Evolutionary conservation across 129 eudicot species (phyloP).

Genomic region (Helichrysum umbraculigerum): DNA sequence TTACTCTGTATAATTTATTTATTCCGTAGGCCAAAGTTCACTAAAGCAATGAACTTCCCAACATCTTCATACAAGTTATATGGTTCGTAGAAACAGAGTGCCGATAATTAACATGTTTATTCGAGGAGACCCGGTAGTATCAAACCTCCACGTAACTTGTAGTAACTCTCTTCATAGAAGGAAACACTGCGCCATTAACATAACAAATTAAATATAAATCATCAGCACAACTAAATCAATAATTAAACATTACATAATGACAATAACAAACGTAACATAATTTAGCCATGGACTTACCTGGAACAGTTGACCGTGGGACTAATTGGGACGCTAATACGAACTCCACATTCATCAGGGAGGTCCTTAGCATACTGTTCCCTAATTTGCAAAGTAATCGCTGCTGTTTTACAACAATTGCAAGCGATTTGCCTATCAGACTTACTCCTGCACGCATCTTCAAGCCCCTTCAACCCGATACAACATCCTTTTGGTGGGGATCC

Average conservation of each 20-base stretch:
- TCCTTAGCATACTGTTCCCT: slow-evolving; percentile 5
- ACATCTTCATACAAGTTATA: no score
- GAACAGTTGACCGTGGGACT: slow-evolving; percentile 35
- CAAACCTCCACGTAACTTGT: slow-evolving; percentile 7
- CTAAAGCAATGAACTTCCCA: not conserved
- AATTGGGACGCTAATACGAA: slow-evolving; percentile 11
- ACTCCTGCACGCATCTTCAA: slow-evolving; percentile 13
- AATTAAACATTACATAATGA: no score
- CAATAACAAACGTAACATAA: no score
- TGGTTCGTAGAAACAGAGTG: not conserved
- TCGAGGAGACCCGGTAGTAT: not conserved
- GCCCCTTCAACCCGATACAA: slow-evolving; percentile 23
- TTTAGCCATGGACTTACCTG: slow-evolving; percentile 24
- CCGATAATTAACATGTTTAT: slow-evolving; percentile 11
- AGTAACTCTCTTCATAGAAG: slow-evolving; percentile 1
- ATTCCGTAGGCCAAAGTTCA: slow-evolving; percentile 3
- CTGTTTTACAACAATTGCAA: slow-evolving; percentile 26
- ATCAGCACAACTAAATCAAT: no score
- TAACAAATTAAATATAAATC: not conserved
- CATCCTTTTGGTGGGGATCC: slow-evolving; percentile 16
- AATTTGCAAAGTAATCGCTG: slow-evolving; percentile 23
- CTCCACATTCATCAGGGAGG: slow-evolving; percentile 29
- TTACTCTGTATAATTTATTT: no score
- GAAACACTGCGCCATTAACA: slow-evolving; percentile 17
- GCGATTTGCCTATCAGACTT: slow-evolving; percentile 25